phyloP scores from a whole-genome alignment of 1,284 basidiomycete genomes.

The Leccinum pachyderme region DNA sequence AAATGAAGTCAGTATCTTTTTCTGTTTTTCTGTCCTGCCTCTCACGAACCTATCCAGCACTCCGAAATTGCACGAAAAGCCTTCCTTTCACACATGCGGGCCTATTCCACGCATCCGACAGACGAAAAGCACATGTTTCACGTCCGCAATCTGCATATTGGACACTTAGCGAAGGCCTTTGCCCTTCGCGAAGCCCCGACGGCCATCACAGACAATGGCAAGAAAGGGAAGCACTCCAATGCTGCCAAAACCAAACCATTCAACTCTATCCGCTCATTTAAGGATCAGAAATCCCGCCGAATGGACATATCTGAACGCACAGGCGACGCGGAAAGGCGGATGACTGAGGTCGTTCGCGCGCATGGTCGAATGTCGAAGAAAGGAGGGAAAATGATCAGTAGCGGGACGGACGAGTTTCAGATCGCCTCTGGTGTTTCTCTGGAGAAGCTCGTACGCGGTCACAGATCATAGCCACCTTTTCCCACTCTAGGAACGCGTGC shows the following conservation, averaged over 20 bases:
- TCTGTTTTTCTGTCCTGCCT: neutral
- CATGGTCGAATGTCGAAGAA: slow-evolving; percentile 84
- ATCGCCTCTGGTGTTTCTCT: slow-evolving; percentile 67
- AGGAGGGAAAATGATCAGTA: slow-evolving; percentile 76
- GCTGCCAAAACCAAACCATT: slow-evolving; percentile 36
- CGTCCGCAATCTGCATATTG: slow-evolving; percentile 89
- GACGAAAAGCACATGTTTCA: slow-evolving; percentile 97
- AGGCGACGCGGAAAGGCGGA: slow-evolving; percentile 65
- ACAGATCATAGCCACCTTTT: slow-evolving; percentile 6
- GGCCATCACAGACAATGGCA: slow-evolving; percentile 46
- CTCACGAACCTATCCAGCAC: slow-evolving; percentile 50
- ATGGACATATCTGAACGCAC: slow-evolving; percentile 40
- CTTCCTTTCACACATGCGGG: slow-evolving; percentile 90
- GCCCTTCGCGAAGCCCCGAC: slow-evolving; percentile 92
- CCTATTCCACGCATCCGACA: slow-evolving; percentile 96
- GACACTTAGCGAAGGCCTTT: slow-evolving; percentile 96
- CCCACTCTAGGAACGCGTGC: neutral
- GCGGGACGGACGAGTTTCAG: slow-evolving; percentile 80
- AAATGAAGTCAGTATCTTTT: slow-evolving; percentile 57
- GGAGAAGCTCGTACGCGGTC: slow-evolving; percentile 57
- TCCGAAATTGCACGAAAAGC: slow-evolving; percentile 78
- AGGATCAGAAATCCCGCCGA: slow-evolving; percentile 32
- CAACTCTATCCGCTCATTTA: slow-evolving; percentile 1
- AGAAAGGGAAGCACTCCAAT: slow-evolving; percentile 23
- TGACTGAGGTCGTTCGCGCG: slow-evolving; percentile 84